Base-by-base conservation (phyloP, 2,329 filamentous ascomycete species). In the Colletotrichum eremochloae region DNA sequence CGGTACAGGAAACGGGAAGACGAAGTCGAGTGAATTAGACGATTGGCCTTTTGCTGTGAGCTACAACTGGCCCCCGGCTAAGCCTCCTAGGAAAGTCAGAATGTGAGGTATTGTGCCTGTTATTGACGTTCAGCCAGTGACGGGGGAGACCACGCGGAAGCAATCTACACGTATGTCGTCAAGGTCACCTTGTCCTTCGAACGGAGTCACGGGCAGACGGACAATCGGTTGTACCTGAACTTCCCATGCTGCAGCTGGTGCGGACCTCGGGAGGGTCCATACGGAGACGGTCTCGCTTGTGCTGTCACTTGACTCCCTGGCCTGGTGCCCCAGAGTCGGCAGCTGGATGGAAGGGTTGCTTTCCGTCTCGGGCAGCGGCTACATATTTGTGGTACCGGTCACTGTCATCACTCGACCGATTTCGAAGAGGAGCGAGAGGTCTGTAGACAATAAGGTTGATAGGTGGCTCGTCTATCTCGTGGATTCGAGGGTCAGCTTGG, bases 301-400 rank as follows among this genome's bases (percentile, higher is more conserved):
- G 66, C 60, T 72, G 53, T 72, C 70, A 64, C 53, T 65, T 72
- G 70, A 69, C 55, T 72, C 60, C 53, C 42, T 55, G 70, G 24
- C 31, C 12, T 33, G 44, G 29, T 58, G 44, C 44, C 40, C 55
- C 58, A 31, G 63, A 24, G 33, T 55, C 31, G 31, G 50, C 33
- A 36, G 55, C 44, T 60, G 56, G 56, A 67, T 44, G 42, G 61
- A 36, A 24, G 20, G 11, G 31, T 50, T 48, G 48, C 64, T 52
- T 53, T 57, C 48, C 18, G 52, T 8, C 24, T 44, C 29, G 53
- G n/a, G 38, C 20, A 18, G 67, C 36, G 44, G 38, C 29, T 60
- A 38, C 58, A 67, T 50, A n/a, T 62, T 64, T 64, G 53, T 57
- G 38, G 50, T 68, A 50, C 48, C 61, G 50, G 68, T 72, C 63